Base-by-base conservation (phyloP, 805 yeast genomes). In the Suhomyces sp. region DNA sequence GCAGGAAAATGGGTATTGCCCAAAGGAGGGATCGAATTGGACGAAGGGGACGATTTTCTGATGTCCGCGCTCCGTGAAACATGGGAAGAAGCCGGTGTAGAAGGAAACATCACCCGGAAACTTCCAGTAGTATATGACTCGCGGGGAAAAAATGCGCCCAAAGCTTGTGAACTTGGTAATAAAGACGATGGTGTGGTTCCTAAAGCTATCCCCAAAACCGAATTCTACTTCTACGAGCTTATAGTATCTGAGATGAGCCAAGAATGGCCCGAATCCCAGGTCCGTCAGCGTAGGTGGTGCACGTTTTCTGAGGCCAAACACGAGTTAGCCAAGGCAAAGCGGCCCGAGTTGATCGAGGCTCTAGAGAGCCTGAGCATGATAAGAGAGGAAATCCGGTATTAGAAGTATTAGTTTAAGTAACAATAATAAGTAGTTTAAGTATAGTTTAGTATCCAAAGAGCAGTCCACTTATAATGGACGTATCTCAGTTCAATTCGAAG, bases 51-150 rank as follows among this genome's bases (percentile, higher is more conserved):
- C 41, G 77, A 73, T 53, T 73, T 57, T 48, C 67, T 64, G 6
- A 65, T 70, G 3, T 72, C 88, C 4, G 97, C 97, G 0, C 73
- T 79, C 15, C 76, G 99, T 53, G 99, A 94, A 65, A 89, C 96
- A 0, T 94, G 99, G 99, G 99, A 94, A 67, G 99, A 94, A 70
- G 94, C 96, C 0, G 99, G 99, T 0, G 88, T 88, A 21, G 80
- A 79, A 33, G 97, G 97, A 6, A 71, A 65, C 15, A 76, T 91
- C 3, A 60, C 74, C 3, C 59, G 63, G 40, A 75, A 76, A 53
- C 70, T 93, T 41, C 96, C 93, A 0, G 73, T 80, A 0, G 85
- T 88, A 22, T 80, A 79, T 45, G 97, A 92, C 55, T 62, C 66
- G 43, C 55, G 79, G 43, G 76, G 76, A 13, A 47, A 56, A 15